These are phyloP conservation scores for Neospora caninum DNA, from an alignment of 169 alveolate genomes.

Conservation along the genomic window DNA sequence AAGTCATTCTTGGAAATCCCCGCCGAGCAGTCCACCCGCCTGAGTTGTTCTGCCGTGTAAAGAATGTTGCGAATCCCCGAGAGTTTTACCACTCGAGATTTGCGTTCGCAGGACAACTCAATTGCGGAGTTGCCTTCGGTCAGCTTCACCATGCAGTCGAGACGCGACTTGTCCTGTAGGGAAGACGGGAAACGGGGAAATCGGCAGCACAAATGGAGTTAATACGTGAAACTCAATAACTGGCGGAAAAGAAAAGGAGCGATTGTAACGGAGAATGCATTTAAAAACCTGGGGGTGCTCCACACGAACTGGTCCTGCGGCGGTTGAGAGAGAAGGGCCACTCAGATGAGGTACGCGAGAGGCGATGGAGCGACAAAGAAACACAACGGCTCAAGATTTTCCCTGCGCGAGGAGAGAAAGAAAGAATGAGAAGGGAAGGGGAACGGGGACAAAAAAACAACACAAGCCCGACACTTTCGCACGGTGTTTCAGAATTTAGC, in stretches of 20 bases:
- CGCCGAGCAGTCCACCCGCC: conserved; percentile 62
- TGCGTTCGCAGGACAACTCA: conserved; percentile 42
- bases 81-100: conserved; percentile 40
- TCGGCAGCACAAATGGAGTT: neutral
- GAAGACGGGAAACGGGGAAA: neutral
- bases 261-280: no score
- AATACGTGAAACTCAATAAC: no score
- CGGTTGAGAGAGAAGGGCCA: no score
- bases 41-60: conserved; percentile 47
- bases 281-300: no score
- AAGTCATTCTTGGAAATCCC: conserved; percentile 45
- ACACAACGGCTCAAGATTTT: no score
- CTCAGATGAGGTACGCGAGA: no score
- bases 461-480: no score
- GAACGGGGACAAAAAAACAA: no score
- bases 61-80: conserved; percentile 6
- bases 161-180: conserved; percentile 59
- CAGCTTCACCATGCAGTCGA: conserved; percentile 57
- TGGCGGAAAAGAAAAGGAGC: no score
- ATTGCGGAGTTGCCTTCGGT: neutral
- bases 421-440: neutral
- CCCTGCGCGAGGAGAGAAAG: neutral
- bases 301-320: no score
- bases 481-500: no score
- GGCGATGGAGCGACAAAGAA: no score